Evolutionary conservation across 2,329 filamentous ascomycete species (phyloP), one percentile per base, ranked within the genome.

Genomic region (Pseudocercospora vitis): DNA sequence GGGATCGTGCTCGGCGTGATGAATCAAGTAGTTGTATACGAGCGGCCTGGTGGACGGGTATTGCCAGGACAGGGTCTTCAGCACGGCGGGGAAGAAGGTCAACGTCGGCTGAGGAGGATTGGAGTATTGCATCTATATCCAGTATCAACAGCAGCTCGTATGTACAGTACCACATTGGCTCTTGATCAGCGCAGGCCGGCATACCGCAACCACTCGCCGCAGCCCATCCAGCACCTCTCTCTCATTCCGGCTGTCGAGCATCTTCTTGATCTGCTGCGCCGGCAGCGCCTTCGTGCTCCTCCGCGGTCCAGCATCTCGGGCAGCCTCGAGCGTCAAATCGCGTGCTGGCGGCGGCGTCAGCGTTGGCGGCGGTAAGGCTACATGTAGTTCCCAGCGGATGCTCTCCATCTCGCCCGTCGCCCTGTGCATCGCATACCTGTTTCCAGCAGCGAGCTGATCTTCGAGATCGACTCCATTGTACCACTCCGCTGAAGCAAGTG

Each of bases 21-120:
- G 89, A 56, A 97, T 87, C 58, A 99, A 85, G 74, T 96, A 99
- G 70, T 96, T 95, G 78, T 99, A 99, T 58, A 99, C 94, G 52
- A 99, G 84, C 73, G 97, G 97, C 75, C 96, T 95, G 73, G 97
- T 91, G 68, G 95, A 91, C 65, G 96, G 81, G 66, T 91, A 96
- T 11, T 91, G 88, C 31, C 89, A 96, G 23, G 92, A 92, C 55
- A 96, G 90, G 65, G 97, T 99, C 77, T 99, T 99, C 71, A 99
- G 90, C 51, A 99, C 88, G 19, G 91, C 88, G n/a, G 92, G 95
- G 78, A 99, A 99, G 79, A 92, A 95, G 18, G 89, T 86, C 2
- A 95, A 80, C 53, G 91, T 96, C 63, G 89, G 87, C 70, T 95
- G 89, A 64, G 88, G 85, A 63, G 90, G 87, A 69, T 92, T 88